Evolutionary conservation across 495 filamentous ascomycete genomes (phyloP).

Genomic region (Penicillium angulare): DNA sequence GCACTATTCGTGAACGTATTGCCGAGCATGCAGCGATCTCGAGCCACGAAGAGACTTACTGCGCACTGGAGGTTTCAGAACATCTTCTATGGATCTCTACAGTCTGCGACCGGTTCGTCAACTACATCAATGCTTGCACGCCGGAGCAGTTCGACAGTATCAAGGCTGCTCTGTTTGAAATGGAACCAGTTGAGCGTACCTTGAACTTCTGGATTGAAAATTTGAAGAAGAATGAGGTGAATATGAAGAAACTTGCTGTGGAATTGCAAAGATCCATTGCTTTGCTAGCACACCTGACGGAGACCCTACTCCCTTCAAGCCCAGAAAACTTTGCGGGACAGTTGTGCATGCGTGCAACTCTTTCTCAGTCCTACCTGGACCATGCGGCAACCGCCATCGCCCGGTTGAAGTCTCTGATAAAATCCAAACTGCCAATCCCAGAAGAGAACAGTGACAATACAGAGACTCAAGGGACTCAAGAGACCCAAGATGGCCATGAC

Average conservation of each 20-base stretch:
- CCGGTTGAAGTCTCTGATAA: constrained; percentile 61
- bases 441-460: constrained; percentile 40
- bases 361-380: constrained; percentile 85
- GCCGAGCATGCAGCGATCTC: constrained; percentile 52
- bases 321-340: constrained; percentile 79
- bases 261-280: constrained; percentile 80
- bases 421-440: constrained; percentile 50
- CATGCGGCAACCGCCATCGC: constrained; percentile 67
- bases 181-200: constrained; percentile 89
- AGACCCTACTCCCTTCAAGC: constrained; percentile 70
- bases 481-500: constrained; percentile 13
- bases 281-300: constrained; percentile 78
- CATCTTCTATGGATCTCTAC: constrained; percentile 80
- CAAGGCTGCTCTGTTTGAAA: constrained; percentile 76
- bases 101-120: constrained; percentile 82
- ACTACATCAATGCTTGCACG: constrained; percentile 70
- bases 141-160: constrained; percentile 73
- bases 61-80: constrained; percentile 75
- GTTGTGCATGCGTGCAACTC: constrained; percentile 64
- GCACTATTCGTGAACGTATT: constrained; percentile 75
- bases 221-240: constrained; percentile 80
- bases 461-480: background rate
- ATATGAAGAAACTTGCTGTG: constrained; percentile 72
- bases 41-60: constrained; percentile 71
- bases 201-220: constrained; percentile 87